Conservation (phyloP, 2,329 filamentous ascomycete genomes). For the Fusarium lyarnte region DNA sequence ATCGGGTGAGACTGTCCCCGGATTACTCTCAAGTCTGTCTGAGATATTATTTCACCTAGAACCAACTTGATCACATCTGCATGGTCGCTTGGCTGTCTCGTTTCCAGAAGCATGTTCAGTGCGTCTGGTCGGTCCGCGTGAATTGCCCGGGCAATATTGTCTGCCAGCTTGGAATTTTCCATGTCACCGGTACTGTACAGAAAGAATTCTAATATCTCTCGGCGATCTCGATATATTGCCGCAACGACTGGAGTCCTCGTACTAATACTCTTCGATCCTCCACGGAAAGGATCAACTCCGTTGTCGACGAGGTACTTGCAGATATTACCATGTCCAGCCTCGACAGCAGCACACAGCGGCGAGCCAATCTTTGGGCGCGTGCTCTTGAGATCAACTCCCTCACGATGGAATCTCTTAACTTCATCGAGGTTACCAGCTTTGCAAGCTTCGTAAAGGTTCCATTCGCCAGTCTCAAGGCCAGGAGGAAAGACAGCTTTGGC, state of each 20-base stretch:
- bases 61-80: rapidly evolving
- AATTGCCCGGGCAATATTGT: rapidly evolving
- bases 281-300: rapidly evolving
- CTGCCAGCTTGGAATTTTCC: rapidly evolving
- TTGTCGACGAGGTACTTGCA: background rate
- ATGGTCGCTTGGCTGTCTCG: rapidly evolving
- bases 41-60: rapidly evolving
- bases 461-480: rapidly evolving
- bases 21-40: rapidly evolving
- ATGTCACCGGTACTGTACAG: rapidly evolving
- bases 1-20: rapidly evolving
- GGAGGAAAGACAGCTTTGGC: rapidly evolving
- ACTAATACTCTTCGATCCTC: rapidly evolving
- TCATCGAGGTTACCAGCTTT: rapidly evolving
- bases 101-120: rapidly evolving
- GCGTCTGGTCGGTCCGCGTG: rapidly evolving
- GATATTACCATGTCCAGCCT: background rate
- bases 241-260: background rate
- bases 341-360: rapidly evolving
- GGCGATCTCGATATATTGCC: background rate
- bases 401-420: background rate
- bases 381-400: rapidly evolving
- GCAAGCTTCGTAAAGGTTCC: background rate
- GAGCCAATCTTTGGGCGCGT: rapidly evolving
- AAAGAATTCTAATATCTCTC: background rate